Base-by-base conservation (phyloP, 139 green algal species). In the Diplosphaera chodatii region DNA sequence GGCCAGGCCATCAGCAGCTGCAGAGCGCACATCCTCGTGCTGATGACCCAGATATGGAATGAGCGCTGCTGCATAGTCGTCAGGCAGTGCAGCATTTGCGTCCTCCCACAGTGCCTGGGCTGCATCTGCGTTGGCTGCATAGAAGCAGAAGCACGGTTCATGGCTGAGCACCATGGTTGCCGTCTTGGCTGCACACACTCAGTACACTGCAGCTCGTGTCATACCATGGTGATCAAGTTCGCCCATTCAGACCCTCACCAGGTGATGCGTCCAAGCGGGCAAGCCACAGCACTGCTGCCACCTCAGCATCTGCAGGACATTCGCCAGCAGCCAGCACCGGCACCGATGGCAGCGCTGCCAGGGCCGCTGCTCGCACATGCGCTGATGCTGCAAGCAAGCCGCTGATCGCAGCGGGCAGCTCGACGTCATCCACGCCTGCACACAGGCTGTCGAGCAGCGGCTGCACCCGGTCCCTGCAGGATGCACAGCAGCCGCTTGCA, bases 361-460 rank as follows among this genome's bases (percentile, higher is more conserved):
- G 75, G 2, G 86, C 77, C 3, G 86, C 86, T 16, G 68, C 70
- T 28, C 91, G 80, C 56, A 93, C 88, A 28, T 83, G 74, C 4
- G 74, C 62, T 27, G 65, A 71, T 2, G 55, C 67, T 3, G 78
- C 73, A 32, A 83, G 62, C 75, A 87, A 63, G 40, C 81, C 77
- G 55, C 71, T 55, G 18, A 91, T 72, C 21, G 85, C 86, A 0
- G 89, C 83, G 6, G 65, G n/a, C 27, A 92, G 28, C 64, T 89
- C 85, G 29, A 84, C 64, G 25, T 75, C 66, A 20, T 81, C 77
- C n/a, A 81, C 69, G 1, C 82, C 83, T 6, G 72, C 69, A 74
- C 86, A 94, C 67, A 96, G 75, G 22, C 69, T 70, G 48, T 76
- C 74, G 72, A 97, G 78, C 74, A 96, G 73, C 21, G 81, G 79